Percentiles rank a stretch among this genome's conserved stretches.
Evolutionary conservation across 176 grass and related monocot genomes (phyloP).

Genomic region (Pontederia paniculata): DNA sequence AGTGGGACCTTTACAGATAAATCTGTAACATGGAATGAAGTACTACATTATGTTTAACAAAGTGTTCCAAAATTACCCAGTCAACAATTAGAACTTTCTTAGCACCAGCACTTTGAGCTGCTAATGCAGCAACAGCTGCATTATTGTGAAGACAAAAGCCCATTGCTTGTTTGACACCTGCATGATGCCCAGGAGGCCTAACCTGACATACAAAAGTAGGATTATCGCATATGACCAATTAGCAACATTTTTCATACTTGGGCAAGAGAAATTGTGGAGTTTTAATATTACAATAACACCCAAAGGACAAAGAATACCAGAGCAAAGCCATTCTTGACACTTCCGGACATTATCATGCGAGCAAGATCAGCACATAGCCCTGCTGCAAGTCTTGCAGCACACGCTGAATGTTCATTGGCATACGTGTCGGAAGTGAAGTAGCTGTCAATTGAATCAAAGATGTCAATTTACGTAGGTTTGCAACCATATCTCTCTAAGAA

Average conservation of each 20-base stretch:
- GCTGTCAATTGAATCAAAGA: slow-evolving; percentile 33
- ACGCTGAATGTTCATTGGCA: slow-evolving; percentile 76
- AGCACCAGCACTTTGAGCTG: slow-evolving; percentile 83
- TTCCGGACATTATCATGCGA: slow-evolving; percentile 50
- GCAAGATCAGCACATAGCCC: slow-evolving; percentile 96
- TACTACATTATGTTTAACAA: background rate
- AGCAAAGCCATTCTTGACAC: slow-evolving; percentile 79
- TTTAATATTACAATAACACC: slow-evolving; percentile 8
- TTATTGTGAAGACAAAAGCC: slow-evolving; percentile 99
- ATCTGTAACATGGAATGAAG: background rate
- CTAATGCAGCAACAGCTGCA: slow-evolving; percentile 82
- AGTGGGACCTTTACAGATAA: slow-evolving; percentile 10
- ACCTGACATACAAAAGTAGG: slow-evolving; percentile 33
- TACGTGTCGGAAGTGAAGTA: slow-evolving; percentile 98
- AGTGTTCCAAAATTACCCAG: slow-evolving; percentile 49
- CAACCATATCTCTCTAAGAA: too few relatives aligned
- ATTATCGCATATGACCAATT: background rate
- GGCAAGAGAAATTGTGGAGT: background rate
- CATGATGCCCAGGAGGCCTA: slow-evolving; percentile 97
- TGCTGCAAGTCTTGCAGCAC: slow-evolving; percentile 89
- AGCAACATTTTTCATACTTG: background rate
- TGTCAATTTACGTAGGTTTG: too few relatives aligned
- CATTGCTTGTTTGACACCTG: slow-evolving; percentile 87
- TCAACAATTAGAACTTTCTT: slow-evolving; percentile 98
- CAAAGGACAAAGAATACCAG: slow-evolving; percentile 41